A percentile compares a stretch with the other conserved stretches of the same genome.
Conservation (phyloP, 2,329 filamentous ascomycete genomes). For the Aspergillus sp. region DNA sequence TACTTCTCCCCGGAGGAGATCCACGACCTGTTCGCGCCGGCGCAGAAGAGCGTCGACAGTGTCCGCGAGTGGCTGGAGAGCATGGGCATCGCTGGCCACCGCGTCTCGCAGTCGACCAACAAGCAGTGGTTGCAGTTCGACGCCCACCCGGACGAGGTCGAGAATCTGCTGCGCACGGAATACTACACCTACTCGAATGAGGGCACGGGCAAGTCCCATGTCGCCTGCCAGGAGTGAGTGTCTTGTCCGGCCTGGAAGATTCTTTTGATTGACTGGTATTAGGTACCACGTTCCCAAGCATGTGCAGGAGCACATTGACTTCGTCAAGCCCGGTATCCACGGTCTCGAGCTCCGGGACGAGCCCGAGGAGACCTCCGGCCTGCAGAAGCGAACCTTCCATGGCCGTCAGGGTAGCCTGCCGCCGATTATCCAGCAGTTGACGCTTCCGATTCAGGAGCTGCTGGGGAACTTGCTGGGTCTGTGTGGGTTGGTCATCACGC, state of each 20-base stretch:
- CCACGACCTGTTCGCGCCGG: conserved; percentile 36
- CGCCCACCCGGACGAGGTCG: conserved; percentile 47
- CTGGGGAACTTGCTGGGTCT: conserved; percentile 9
- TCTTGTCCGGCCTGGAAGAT: conserved; percentile 4
- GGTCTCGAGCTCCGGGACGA: conserved; percentile 19
- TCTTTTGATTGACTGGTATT: too few species aligned
- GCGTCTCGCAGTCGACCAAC: conserved; percentile 44
- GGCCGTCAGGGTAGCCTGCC: conserved; percentile 13
- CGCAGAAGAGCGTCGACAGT: conserved; percentile 39
- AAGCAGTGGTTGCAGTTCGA: conserved; percentile 50
- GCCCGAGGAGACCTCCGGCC: conserved; percentile 6
- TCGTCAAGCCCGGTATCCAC: conserved; percentile 44
- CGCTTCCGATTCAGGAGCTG: conserved; percentile 13
- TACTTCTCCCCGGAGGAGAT: conserved; percentile 39
- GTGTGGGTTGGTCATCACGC: conserved; percentile 31
- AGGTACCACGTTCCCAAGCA: conserved; percentile 44
- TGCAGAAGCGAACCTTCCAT: conserved; percentile 14
- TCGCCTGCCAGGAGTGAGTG: conserved; percentile 32
- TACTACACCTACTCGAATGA: conserved; percentile 46
- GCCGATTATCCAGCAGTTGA: conserved; percentile 20
- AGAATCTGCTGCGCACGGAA: conserved; percentile 45
- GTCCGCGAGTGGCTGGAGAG: conserved; percentile 48
- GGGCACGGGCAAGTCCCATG: conserved; percentile 18
- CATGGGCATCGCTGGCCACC: conserved; percentile 43
- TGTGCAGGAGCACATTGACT: conserved; percentile 46